Evolutionary conservation across 2,329 filamentous ascomycete species (phyloP).

Genomic region (Harringtonia lauricola): DNA sequence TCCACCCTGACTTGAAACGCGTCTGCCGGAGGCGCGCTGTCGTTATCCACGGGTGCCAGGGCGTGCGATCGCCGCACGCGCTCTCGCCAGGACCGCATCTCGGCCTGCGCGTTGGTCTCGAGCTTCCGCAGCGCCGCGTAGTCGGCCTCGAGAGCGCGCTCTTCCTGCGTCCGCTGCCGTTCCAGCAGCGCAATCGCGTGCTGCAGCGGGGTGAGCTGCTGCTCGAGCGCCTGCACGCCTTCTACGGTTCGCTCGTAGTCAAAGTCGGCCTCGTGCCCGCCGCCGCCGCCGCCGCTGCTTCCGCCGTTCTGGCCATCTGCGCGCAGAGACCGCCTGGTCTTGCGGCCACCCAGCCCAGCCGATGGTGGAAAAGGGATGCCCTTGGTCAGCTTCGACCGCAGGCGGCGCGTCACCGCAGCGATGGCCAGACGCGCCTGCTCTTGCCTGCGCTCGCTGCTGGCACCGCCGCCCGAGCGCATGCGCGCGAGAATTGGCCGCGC

Average conservation of each 20-base stretch:
- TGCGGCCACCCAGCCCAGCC: neutral
- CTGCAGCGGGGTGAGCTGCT: conserved; percentile 47
- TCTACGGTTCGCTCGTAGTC: conserved; percentile 55
- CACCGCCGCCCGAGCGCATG: conserved; percentile 30
- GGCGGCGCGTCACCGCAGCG: conserved; percentile 39
- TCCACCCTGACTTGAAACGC: neutral
- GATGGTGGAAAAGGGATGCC: conserved; percentile 56
- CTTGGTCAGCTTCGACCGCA: conserved; percentile 45
- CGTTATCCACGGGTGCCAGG: conserved; percentile 30
- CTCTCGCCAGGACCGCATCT: conserved; percentile 39
- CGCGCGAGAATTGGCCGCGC: conserved; percentile 51
- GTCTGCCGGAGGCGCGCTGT: neutral
- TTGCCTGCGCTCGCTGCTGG: conserved; percentile 25
- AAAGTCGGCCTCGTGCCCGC: conserved; percentile 45
- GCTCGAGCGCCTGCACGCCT: conserved; percentile 43
- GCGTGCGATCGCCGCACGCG: conserved; percentile 36
- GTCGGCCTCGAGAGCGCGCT: conserved; percentile 43
- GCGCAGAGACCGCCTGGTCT: no score
- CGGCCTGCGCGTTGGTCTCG: conserved; percentile 44
- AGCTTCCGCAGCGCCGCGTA: conserved; percentile 38
- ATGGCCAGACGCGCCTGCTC: conserved; percentile 45
- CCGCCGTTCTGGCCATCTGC: neutral
- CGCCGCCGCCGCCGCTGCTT: conserved; percentile 16
- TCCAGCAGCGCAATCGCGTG: conserved; percentile 52
- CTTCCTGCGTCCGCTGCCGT: conserved; percentile 45